These are phyloP conservation scores for Endoconidiophora polonica DNA, from an alignment of 2,329 filamentous ascomycete genomes.

Conservation along the genomic window DNA sequence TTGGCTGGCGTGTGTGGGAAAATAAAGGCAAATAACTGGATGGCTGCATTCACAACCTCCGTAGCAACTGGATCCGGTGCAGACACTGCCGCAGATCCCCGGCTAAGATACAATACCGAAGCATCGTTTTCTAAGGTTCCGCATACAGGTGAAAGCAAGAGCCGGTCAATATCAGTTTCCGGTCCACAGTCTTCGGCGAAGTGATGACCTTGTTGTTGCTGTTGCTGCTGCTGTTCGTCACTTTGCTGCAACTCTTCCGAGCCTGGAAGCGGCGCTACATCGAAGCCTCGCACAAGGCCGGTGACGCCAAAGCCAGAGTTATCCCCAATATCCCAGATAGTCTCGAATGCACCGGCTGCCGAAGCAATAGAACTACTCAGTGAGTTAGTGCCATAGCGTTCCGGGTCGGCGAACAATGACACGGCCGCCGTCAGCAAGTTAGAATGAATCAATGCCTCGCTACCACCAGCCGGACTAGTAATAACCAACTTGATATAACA, in stretches of 20 bases:
- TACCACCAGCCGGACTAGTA: slow-evolving; percentile 67
- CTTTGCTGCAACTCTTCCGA: slow-evolving; percentile 34
- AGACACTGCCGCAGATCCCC: slow-evolving; percentile 19
- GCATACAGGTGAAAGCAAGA: slow-evolving; percentile 56
- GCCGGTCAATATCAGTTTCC: slow-evolving; percentile 46
- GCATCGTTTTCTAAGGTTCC: slow-evolving; percentile 82
- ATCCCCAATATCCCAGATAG: slow-evolving; percentile 85
- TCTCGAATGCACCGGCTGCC: slow-evolving; percentile 78
- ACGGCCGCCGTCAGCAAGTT: slow-evolving; percentile 82
- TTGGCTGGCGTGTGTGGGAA: slow-evolving; percentile 78
- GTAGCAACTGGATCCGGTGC: slow-evolving; percentile 67
- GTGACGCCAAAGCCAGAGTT: slow-evolving; percentile 92
- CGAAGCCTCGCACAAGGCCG: slow-evolving; percentile 63
- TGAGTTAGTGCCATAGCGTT: slow-evolving; percentile 70
- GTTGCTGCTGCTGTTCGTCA: neutral
- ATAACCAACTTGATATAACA: slow-evolving; percentile 88
- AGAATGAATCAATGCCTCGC: slow-evolving; percentile 74
- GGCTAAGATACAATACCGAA: slow-evolving; percentile 47
- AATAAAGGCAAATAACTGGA: slow-evolving; percentile 80
- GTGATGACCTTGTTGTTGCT: too few relatives aligned
- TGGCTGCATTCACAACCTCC: slow-evolving; percentile 86
- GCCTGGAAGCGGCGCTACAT: slow-evolving; percentile 52
- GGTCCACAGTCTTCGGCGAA: slow-evolving; percentile 38
- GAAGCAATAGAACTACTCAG: slow-evolving; percentile 83
- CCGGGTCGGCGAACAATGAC: slow-evolving; percentile 81